phyloP scores from a whole-genome alignment of 495 filamentous ascomycete species.

The Daldinia bambusicola region DNA sequence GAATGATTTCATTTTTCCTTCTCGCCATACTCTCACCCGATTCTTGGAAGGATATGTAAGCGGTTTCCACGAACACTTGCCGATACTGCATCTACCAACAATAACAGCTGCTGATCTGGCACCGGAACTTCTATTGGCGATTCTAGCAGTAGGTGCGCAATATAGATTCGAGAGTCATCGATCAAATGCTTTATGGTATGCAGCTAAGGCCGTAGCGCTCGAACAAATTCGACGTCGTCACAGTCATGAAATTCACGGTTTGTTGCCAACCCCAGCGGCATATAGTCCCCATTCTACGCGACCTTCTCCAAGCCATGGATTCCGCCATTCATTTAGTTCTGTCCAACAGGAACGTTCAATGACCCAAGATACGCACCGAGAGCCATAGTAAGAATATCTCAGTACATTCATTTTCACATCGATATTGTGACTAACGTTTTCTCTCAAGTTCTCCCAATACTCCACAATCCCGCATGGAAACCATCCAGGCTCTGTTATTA shows the following conservation, averaged over 20 bases:
- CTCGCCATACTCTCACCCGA: conserved; percentile 70
- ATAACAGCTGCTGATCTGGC: conserved; percentile 63
- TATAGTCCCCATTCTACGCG: conserved; percentile 63
- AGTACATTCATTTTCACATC: background rate
- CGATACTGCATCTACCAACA: conserved; percentile 74
- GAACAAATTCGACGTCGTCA: conserved; percentile 65
- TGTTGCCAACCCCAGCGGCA: conserved; percentile 60
- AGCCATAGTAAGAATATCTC: conserved; percentile 57
- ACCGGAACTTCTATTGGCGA: conserved; percentile 70
- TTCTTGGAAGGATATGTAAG: conserved; percentile 74
- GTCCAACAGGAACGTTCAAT: conserved; percentile 61
- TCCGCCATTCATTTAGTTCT: conserved; percentile 62
- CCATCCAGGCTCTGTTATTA: conserved; percentile 65
- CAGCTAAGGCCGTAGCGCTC: conserved; percentile 64
- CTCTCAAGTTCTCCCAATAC: conserved; percentile 57
- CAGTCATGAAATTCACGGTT: conserved; percentile 61
- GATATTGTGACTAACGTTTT: conserved; percentile 37
- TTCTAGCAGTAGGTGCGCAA: conserved; percentile 71
- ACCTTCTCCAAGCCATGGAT: conserved; percentile 61
- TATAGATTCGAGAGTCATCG: conserved; percentile 75
- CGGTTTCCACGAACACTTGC: conserved; percentile 75
- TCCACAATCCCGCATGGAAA: conserved; percentile 64
- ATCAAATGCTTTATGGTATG: conserved; percentile 76
- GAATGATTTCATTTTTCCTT: conserved; percentile 70
- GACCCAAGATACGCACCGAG: conserved; percentile 63